phyloP scores from a whole-genome alignment of 2,329 filamentous ascomycete species.

The Apiospora pterosperma region DNA sequence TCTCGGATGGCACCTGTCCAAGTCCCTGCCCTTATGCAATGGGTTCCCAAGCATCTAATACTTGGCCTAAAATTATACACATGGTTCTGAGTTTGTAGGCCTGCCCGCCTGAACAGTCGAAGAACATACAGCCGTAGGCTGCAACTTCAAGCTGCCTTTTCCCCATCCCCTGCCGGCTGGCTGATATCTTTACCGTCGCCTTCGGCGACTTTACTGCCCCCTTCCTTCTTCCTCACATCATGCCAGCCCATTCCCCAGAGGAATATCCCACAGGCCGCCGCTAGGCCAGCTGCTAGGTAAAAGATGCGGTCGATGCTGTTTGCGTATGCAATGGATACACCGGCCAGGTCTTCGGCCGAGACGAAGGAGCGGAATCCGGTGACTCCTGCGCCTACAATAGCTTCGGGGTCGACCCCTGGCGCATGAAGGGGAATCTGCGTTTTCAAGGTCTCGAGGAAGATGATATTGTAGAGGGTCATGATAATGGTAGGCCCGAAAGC shows the following conservation, averaged over 20 bases:
- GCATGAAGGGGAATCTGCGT: conserved; percentile 30
- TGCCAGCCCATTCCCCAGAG: conserved; percentile 44
- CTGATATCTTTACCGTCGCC: too few species aligned
- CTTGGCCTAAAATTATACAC: too few species aligned
- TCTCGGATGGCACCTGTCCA: too few species aligned
- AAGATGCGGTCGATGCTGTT: conserved; percentile 34
- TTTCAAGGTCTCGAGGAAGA: conserved; percentile 47
- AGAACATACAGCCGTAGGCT: too few species aligned
- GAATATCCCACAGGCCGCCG: conserved; percentile 27
- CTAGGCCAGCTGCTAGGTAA: conserved; percentile 34
- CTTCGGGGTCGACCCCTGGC: conserved; percentile 29
- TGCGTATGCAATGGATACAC: conserved; percentile 38
- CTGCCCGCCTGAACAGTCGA: too few species aligned
- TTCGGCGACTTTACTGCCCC: background rate
- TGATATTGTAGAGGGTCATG: conserved; percentile 46
- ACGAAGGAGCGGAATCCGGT: conserved; percentile 35
- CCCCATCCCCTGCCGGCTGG: too few species aligned
- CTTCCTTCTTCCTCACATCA: conserved; percentile 36
- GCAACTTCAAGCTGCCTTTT: too few species aligned
- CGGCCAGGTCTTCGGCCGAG: conserved; percentile 22
- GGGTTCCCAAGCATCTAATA: too few species aligned
- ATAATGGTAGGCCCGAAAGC: conserved; percentile 44
- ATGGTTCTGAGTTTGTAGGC: too few species aligned
- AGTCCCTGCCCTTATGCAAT: too few species aligned
- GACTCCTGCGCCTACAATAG: conserved; percentile 32